Base-by-base conservation (phyloP, 768 basidiomycete genomes). In the Nidularia sp. region DNA sequence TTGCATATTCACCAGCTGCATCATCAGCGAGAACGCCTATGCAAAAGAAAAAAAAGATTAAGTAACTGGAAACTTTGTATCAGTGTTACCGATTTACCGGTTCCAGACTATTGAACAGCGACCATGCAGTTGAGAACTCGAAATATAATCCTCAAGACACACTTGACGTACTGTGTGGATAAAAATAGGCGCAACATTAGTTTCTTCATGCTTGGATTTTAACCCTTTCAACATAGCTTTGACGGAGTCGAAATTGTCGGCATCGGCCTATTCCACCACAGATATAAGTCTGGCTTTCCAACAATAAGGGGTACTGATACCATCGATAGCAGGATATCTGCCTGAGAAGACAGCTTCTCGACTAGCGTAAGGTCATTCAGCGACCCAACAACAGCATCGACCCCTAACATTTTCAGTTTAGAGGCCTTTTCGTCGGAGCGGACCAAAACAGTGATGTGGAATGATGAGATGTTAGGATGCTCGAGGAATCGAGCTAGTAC, bases 111-210 rank as follows among this genome's bases (percentile, higher is more conserved):
- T 6, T 29, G 25, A 29, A 29, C 25, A 29, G 25, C 25, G 25
- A 4, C 25, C 25, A 29, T 29, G 25, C 25, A 29, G 25, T 29
- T 29, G 25, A 29, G 25, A 29, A 29, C 25, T 29, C 25, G 25
- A 29, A 29, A 29, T 4, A 29, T 29, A 29, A 29, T 29, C 2
- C 25, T 46, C 39, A 10, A 15, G 36, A 18, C 6, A 36, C n/a
- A 15, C 18, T 31, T 22, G 2, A 65, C 83, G 57, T 57, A 84
- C 86, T 0, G 84, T 85, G 58, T 89, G 82, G 13, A 89, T 85
- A 7, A 82, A 69, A 52, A 73, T 70, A 4, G 83, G 74, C 1
- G 63, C 59, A 2, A 61, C 67, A 2, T 78, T 77, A 1, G 75
- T 76, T 18, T 55, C 60, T 34, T 71, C 66, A 47, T 74, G 64